These are phyloP conservation scores for Colletotrichum agaves DNA, from an alignment of 2,329 filamentous ascomycete genomes.

Conservation along the genomic window DNA sequence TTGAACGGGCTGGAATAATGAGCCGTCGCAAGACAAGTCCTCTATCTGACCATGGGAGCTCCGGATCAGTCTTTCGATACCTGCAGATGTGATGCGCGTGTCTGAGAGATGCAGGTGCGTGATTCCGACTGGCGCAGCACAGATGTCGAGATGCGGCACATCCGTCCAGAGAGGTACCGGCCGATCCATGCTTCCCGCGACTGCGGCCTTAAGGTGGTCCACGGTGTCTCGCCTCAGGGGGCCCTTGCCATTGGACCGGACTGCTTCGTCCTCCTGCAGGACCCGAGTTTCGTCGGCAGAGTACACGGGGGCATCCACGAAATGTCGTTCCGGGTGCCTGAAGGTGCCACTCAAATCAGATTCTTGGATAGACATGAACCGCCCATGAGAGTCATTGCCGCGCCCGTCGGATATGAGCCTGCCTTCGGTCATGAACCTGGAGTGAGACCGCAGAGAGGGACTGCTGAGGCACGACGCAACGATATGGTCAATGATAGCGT, in stretches of 20 bases:
- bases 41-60: constrained; percentile 59
- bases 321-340: constrained; percentile 58
- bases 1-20: constrained; percentile 41
- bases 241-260: constrained; percentile 45
- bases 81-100: constrained; percentile 58
- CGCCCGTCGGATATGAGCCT: constrained; percentile 45
- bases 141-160: constrained; percentile 41
- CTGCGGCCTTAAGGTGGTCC: constrained; percentile 44
- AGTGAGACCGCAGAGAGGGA: constrained; percentile 48
- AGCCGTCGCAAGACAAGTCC: constrained; percentile 61
- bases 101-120: constrained; percentile 66
- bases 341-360: constrained; percentile 57
- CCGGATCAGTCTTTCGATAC: constrained; percentile 56
- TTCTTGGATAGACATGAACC: constrained; percentile 58
- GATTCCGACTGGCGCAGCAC: constrained; percentile 48
- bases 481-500: constrained; percentile 51
- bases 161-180: constrained; percentile 22
- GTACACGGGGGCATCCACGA: constrained; percentile 60
- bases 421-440: constrained; percentile 58
- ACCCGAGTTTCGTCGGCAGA: constrained; percentile 42
- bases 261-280: constrained; percentile 42
- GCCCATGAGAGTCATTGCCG: constrained; percentile 51
- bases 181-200: constrained; percentile 28
- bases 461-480: constrained; percentile 47
- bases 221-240: constrained; percentile 47